phyloP scores from a whole-genome alignment of 2,329 filamentous ascomycete genomes.

The Penicillium brasilianum region DNA sequence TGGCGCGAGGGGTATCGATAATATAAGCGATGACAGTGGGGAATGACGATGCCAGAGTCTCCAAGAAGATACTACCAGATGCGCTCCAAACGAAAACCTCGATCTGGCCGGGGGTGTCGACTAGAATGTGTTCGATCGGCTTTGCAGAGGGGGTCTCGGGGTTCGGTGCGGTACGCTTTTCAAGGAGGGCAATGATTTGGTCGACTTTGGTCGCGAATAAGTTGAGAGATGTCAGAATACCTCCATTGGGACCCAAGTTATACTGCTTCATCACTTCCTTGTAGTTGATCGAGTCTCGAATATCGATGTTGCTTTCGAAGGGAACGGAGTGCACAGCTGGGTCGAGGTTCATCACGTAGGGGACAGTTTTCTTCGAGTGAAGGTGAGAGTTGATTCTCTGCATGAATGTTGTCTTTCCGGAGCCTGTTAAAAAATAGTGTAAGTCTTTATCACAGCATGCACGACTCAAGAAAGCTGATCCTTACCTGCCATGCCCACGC shows the following conservation, averaged over 20 bases:
- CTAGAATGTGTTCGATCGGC: conserved; percentile 79
- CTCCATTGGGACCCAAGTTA: conserved; percentile 95
- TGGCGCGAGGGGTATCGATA: conserved; percentile 92
- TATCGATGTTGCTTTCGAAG: conserved; percentile 97
- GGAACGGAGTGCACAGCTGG: conserved; percentile 91
- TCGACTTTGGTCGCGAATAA: conserved; percentile 98
- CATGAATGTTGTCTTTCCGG: conserved; percentile 99
- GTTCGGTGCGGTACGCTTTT: conserved; percentile 78
- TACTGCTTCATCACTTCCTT: conserved; percentile 99
- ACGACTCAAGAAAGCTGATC: conserved; percentile 13
- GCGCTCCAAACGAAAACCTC: conserved; percentile 99
- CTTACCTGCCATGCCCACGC: conserved; percentile 92
- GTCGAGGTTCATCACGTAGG: conserved; percentile 97
- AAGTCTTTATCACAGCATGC: background rate
- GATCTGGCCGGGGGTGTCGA: conserved; percentile 97
- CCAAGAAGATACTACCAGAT: conserved; percentile 89
- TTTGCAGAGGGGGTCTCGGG: conserved; percentile 52
- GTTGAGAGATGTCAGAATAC: conserved; percentile 93
- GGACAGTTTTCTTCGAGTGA: conserved; percentile 76
- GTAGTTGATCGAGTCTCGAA: conserved; percentile 98
- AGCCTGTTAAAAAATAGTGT: conserved; percentile 59
- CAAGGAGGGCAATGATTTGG: conserved; percentile 84
- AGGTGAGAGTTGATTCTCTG: conserved; percentile 95
- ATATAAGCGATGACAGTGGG: conserved; percentile 97
- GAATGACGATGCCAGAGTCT: conserved; percentile 89